Evolutionary conservation across 2,329 filamentous ascomycete genomes (phyloP).

Genomic region (Cladosporium oxysporum): DNA sequence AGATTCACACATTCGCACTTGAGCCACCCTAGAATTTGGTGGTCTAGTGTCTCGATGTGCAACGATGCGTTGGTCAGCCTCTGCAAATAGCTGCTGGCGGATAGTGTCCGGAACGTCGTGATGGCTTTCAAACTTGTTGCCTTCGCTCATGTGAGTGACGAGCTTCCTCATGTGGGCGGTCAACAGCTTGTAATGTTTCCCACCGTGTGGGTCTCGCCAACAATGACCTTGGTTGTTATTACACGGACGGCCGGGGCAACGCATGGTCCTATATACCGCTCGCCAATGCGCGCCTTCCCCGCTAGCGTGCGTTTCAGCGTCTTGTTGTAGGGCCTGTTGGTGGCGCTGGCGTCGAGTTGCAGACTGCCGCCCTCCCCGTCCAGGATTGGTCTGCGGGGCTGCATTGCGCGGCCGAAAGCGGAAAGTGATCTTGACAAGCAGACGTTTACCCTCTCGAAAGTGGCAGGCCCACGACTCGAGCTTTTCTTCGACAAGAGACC

Average conservation of each 20-base stretch:
- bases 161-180: not conserved
- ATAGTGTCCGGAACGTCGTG: not conserved
- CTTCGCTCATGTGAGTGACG: not conserved
- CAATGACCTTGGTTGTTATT: not conserved
- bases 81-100: constrained; percentile 3
- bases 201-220: constrained; percentile 4
- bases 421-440: not conserved
- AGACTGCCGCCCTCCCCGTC: not conserved
- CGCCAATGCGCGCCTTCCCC: constrained; percentile 6
- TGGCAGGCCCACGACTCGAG: constrained; percentile 5
- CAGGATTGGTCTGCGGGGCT: not conserved
- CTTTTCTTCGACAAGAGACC: not conserved
- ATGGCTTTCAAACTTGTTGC: not conserved
- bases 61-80: constrained; percentile 9
- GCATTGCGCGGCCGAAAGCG: constrained; percentile 7
- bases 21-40: too few relatives aligned
- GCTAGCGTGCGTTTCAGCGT: not conserved
- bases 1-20: too few relatives aligned
- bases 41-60: too few relatives aligned
- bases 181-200: constrained; percentile 2
- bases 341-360: constrained; percentile 6
- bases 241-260: constrained; percentile 3
- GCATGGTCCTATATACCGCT: not conserved
- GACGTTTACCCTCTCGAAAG: not conserved
- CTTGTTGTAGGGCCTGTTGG: not conserved